Conservation (phyloP, 805 yeast species). For the Wickerhamomyces chambardii region DNA sequence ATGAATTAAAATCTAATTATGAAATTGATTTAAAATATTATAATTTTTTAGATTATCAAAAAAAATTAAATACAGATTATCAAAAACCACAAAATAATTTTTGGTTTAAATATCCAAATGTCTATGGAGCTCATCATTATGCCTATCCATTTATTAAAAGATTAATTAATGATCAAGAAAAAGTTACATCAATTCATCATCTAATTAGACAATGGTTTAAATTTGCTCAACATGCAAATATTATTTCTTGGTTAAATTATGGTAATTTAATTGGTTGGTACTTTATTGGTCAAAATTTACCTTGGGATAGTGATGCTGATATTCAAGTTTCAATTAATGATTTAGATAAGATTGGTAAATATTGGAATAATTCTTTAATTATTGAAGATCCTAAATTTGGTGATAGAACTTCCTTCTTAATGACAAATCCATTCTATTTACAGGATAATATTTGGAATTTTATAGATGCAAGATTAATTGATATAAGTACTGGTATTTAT, state of each 20-base stretch:
- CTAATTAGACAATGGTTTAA: slow-evolving; percentile 44
- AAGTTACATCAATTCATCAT: slow-evolving; percentile 30
- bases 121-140: slow-evolving; percentile 19
- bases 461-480: background rate
- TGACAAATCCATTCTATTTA: slow-evolving; percentile 24
- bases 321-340: slow-evolving; percentile 45
- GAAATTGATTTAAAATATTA: slow-evolving; percentile 3
- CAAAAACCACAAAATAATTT: slow-evolving; percentile 4
- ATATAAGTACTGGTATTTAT: background rate
- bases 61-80: slow-evolving; percentile 3
- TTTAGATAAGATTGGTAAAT: slow-evolving; percentile 31
- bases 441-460: slow-evolving; percentile 28
- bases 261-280: slow-evolving; percentile 57
- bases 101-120: slow-evolving; percentile 5
- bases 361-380: slow-evolving; percentile 40
- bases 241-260: slow-evolving; percentile 54
- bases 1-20: too few relatives aligned
- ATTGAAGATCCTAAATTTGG: slow-evolving; percentile 29
- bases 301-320: slow-evolving; percentile 58
- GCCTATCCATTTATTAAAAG: slow-evolving; percentile 21
- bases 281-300: slow-evolving; percentile 47
- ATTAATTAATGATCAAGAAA: slow-evolving; percentile 18
- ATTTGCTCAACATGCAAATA: slow-evolving; percentile 32
- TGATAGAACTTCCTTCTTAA: slow-evolving; percentile 22
- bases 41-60: slow-evolving; percentile 4